Base-by-base conservation (phyloP, 148 eudicot species). In the Fagopyrum tataricum region DNA sequence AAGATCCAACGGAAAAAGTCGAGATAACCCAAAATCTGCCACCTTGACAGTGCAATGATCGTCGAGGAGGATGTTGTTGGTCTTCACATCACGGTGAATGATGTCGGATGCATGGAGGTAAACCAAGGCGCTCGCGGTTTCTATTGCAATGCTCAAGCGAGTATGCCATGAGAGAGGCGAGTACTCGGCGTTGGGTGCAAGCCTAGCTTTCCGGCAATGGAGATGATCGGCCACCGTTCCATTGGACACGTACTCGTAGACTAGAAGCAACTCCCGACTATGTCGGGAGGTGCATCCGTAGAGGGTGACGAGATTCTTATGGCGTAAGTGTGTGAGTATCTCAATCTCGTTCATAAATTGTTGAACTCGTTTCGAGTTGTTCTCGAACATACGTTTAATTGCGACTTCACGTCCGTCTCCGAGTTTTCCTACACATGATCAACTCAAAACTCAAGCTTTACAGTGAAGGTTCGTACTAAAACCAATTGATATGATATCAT, bases 181-280 rank as follows among this genome's bases (percentile, higher is more conserved):
- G 1, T 75, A 71, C 18, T 77, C 77, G 0, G 2, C 52, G n/a
- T 23, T 79, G 73, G 0, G 75, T 51, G 21, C 20, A 2, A 75
- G 47, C 14, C 71, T 68, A 23, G 43, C 2, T 3, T 9, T 72
- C 0, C 64, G 72, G 0, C 92, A 89, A 47, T 87, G 88, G 20
- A 91, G 90, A 67, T 91, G 97, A 70, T 91, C 97, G 0, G 94
- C 95, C 0, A 91, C 88, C 0, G 97, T 91, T 24, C 97, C 97
- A 56, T 91, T 91, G 13, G 86, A 72, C 41, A 91, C 75, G 67
- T 81, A 91, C 49, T 91, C 97, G 39, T 91, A 91, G 12, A 91
- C 94, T 7, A 91, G 97, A 9, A 91, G 79, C 4, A 91, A 84
- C 48, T 87, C 89, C 1, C 79, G 77, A 40, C 87, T 72, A 4